Conservation (phyloP, 352 stramenopile species). For the Phytophthora pinifolia region DNA sequence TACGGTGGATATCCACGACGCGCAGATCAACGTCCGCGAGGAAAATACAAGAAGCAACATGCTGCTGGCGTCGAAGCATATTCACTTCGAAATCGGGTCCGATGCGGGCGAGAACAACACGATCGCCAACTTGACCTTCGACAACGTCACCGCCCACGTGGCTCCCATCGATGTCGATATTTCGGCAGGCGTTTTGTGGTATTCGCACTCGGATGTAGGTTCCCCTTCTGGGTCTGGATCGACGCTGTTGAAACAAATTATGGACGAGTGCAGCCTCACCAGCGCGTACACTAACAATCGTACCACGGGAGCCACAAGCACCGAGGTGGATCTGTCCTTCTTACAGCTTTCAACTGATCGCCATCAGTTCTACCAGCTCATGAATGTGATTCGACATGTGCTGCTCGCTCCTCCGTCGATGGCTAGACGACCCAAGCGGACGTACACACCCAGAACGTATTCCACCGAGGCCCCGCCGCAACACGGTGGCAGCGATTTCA, state of each 20-base stretch:
- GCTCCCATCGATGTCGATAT: constrained; percentile 80
- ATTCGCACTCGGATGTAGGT: constrained; percentile 34
- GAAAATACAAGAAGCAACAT: constrained; percentile 66
- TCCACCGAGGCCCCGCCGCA: constrained; percentile 13
- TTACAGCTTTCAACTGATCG: constrained; percentile 72
- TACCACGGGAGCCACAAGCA: constrained; percentile 40
- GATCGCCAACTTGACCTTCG: constrained; percentile 63
- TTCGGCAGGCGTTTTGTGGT: constrained; percentile 70
- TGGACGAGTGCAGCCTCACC: constrained; percentile 77
- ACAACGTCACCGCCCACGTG: constrained; percentile 69
- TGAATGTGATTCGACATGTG: constrained; percentile 77
- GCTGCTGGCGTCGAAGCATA: constrained; percentile 71
- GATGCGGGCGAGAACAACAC: constrained; percentile 46
- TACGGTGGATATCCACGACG: constrained; percentile 74
- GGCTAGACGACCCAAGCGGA: constrained; percentile 30
- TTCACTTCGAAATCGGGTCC: constrained; percentile 70
- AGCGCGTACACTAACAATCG: constrained; percentile 56
- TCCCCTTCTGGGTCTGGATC: constrained; percentile 22
- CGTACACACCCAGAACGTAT: constrained; percentile 17
- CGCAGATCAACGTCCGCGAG: constrained; percentile 79
- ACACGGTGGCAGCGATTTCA: constrained; percentile 33
- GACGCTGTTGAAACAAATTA: constrained; percentile 65
- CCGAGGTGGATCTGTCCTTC: constrained; percentile 69
- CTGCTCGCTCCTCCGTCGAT: constrained; percentile 64
- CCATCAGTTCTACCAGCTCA: constrained; percentile 82